Evolutionary conservation across 1,284 basidiomycete genomes (phyloP), one percentile per base, ranked within the genome.

Genomic region (Sanghuangporus weigelae): DNA sequence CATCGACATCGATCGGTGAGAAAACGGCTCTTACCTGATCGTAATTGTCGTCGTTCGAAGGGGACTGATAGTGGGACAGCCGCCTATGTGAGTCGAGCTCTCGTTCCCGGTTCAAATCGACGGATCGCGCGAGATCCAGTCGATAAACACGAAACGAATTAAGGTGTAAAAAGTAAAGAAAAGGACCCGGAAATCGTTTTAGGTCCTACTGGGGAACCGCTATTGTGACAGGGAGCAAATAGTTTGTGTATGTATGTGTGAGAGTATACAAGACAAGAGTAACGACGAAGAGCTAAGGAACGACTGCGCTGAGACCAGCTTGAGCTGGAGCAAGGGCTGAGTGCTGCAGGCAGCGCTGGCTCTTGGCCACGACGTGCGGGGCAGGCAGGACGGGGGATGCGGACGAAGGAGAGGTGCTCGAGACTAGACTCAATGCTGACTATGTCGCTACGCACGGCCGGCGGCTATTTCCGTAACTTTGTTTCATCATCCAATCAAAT

Each of bases 351-450:
- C 55, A 57, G 53, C 53, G 53, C 36, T 38, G 53, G 48, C 48
- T 50, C 58, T 60, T 51, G 48, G 48, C 58, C 58, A 60, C 58
- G 49, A 60, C 58, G 58, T 39, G 38, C 46, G 49, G 57, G 57
- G 44, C 31, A 60, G 58, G 49, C 49, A 50, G 39, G n/a, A 58
- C 7, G 56, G n/a, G 31, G 19, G 40, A 48, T 2, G 57, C n/a
- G 42, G 57, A 59, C 12, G 40, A 39, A 11, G 36, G 49, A 38
- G 23, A 35, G n/a, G 44, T 8, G n/a, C n/a, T 49, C 10, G 49
- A 26, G 53, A 8, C 4, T 38, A 10, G 12, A 3, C 26, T 26
- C 10, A 16, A 36, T 21, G 36, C 46, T 46, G 46, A 31, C 44
- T 59, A 44, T 54, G 16, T 53, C 31, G 51, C 31, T 35, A 53